Evolutionary conservation across 768 basidiomycete species (phyloP), one percentile per base, ranked within the genome.

Genomic region (Suillus variegatus): DNA sequence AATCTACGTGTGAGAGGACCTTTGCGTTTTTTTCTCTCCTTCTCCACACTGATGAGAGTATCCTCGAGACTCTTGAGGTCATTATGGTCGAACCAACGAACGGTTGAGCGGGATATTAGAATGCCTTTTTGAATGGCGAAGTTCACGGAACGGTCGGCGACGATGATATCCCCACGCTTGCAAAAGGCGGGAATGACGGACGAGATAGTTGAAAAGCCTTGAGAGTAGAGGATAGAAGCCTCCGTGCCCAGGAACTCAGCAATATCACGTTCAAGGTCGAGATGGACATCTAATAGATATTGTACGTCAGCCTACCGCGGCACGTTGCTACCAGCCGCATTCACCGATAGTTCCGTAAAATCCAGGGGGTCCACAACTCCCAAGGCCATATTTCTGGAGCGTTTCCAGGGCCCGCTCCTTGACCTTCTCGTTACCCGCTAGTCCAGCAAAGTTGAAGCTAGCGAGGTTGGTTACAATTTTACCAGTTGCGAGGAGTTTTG

Each of bases 151-250:
- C 94, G 88, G 77, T 99, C 97, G 4, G 95, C 95, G n/a, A 99
- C 93, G 72, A 99, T 96, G 72, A 99, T 88, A 72, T 99, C 97
- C 2, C 95, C 96, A 67, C 97, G 88, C 76, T 99, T 99, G 83
- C 92, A 94, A 79, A 99, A 99, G 1, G 97, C 94, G 0, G 97
- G 94, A 66, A 99, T 97, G 72, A 96, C 94, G 18, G 95, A 97
- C 4, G 93, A 88, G 68, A 94, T 88, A 63, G 95, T 94, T 10
- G 93, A 88, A 77, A 97, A 98, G 14, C 89, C 91, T 79, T 99
- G 97, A 1, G 95, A 91, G 76, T 98, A 99, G 66, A 98, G 84
- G 74, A 99, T 99, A 20, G 92, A 81, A 4, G 90, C 82, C 75
- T 98, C 95, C 2, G 93, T 88, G 12, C 94, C 94, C 56, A 99